Base-by-base conservation (phyloP, 805 yeast genomes). In the Wickerhamiella kurtzmanii region DNA sequence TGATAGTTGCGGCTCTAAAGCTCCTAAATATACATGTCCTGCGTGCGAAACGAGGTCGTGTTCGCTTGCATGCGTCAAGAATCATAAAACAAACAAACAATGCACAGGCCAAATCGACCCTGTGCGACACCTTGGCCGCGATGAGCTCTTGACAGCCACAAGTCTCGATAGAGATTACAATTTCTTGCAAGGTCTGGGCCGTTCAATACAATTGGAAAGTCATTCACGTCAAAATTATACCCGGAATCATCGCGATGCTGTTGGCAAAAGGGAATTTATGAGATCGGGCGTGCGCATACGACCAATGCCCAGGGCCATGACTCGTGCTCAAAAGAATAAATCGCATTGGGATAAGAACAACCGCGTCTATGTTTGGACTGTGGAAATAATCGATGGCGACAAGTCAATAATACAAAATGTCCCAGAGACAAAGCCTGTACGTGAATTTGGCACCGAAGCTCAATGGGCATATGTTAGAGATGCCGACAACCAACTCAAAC, bases 81-180 rank as follows among this genome's bases (percentile, higher is more conserved):
- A 70, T 19, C 96, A 88, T 58, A 86, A 86, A 61, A 56, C 53
- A 3, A 73, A 73, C 44, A 64, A 73, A 6, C 68, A 69, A 18
- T 88, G 96, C 59, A 65, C 76, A 2, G 96, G 96, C 0, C 53
- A 56, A 17, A 71, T 77, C 32, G 85, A 82, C 57, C 75, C 74
- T 13, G 69, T 85, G 1, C 65, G 65, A 41, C 85, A 77, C 57
- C 64, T 82, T 1, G 56, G 76, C 1, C 69, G 73, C 44, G 61
- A 62, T 3, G 70, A 70, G 2, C 62, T 86, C 19, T 49, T 77
- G 35, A 61, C 60, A 19, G 62, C 68, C 35, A 42, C 57, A 11
- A 52, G 67, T 41, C 74, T 87, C 4, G 86, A 87, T 58, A 64
- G 96, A 50, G 96, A 88, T 60, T 88, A 86, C 61, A 81, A 84